Percentiles rank a stretch among this genome's conserved stretches.
Conservation (phyloP, 257 asterid genomes). For the Salvia miltiorrhiza region DNA sequence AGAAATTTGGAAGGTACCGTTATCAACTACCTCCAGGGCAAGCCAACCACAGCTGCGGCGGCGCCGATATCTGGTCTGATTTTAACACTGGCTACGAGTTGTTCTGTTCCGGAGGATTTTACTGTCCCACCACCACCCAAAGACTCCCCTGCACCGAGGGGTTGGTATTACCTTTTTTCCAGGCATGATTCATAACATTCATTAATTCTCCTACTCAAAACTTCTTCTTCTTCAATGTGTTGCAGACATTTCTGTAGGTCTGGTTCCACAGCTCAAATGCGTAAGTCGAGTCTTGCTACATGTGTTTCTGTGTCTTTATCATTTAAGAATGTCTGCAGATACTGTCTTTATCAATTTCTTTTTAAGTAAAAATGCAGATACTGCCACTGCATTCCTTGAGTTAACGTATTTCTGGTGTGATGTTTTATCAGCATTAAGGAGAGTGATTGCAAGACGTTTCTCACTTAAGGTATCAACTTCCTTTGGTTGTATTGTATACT, state of each 20-base stretch:
- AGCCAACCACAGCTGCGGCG: conserved; percentile 80
- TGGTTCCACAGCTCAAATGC: conserved; percentile 72
- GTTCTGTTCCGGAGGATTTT: conserved; percentile 85
- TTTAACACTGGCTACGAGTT: conserved; percentile 52
- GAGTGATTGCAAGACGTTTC: too few species aligned
- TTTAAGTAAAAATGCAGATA: too few species aligned
- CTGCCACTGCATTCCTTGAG: too few species aligned
- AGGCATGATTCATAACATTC: too few species aligned
- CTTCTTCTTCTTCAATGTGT: conserved; percentile 11
- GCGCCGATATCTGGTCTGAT: conserved; percentile 95
- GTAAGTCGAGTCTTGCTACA: conserved; percentile 37
- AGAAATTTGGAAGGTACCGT: conserved; percentile 49
- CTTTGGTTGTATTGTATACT: too few species aligned
- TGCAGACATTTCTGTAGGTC: conserved; percentile 89
- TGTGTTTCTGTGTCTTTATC: too few species aligned
- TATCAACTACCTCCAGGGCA: conserved; percentile 93
- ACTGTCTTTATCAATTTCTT: too few species aligned
- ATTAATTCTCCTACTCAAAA: not conserved
- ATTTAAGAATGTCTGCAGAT: conserved; percentile 3
- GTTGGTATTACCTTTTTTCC: conserved; percentile 42
- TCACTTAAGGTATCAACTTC: too few species aligned
- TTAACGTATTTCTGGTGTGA: too few species aligned
- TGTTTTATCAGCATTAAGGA: too few species aligned
- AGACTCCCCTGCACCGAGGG: conserved; percentile 74
- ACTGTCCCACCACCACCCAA: conserved; percentile 74